Evolutionary conservation across 2,329 filamentous ascomycete genomes (phyloP), one percentile per base, ranked within the genome.

Genomic region (Colletotrichum gigasporum): DNA sequence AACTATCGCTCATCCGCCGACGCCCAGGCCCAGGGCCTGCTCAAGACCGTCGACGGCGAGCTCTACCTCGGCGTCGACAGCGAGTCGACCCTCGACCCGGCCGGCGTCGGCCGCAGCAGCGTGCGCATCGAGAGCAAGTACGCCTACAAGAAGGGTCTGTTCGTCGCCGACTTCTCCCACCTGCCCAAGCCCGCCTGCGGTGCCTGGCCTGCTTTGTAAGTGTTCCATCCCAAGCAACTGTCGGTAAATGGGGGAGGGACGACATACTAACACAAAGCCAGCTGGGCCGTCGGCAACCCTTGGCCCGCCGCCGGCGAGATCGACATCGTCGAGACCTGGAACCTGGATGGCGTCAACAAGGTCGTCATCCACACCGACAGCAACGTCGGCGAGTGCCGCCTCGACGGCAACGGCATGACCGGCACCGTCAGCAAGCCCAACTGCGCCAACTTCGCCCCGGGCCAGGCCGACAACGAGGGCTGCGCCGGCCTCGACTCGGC

Each of bases 201-300:
- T 52, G 82, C 85, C 7, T 94, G 91, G 91, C 91, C 91, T 4
- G 89, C 90, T 78, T 83, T 90, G 83, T 87, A 79, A 76, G 79
- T 5, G 10, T 7, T 1, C 4, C 12, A n/a, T 7, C 7, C 11
- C 2, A 6, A 10, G 4, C 7, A 47, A 59, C 1, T n/a, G 16
- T 22, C n/a, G n/a, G n/a, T n/a, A n/a, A n/a, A n/a, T n/a, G n/a
- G n/a, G n/a, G n/a, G n/a, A n/a, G n/a, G n/a, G 2, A 18, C 8
- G 16, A 3, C 14, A 3, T 32, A 5, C 54, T 39, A n/a, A 64
- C 63, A 20, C 50, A 39, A 20, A 20, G 4, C 1, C 34, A 78
- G 78, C 75, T 86, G 84, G 83, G 80, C 82, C 55, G 79, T 79
- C 48, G 83, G 83, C 30, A 69, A 75, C 34, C 73, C 81, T 67